phyloP scores from a whole-genome alignment of 345 rosid genomes.

The Pseudoturritis turrita region DNA sequence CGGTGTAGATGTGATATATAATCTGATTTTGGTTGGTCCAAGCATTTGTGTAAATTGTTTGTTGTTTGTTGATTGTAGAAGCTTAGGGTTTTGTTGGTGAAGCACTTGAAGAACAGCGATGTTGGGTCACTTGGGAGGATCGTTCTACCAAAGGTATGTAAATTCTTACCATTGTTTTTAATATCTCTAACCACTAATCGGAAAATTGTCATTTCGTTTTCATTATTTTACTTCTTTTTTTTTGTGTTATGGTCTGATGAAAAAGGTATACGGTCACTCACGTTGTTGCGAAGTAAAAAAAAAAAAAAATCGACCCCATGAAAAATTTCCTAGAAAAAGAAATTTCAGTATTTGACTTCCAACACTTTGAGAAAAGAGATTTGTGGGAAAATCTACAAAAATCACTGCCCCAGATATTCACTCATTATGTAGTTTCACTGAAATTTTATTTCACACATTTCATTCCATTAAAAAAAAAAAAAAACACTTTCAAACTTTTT shows the following conservation, averaged over 20 bases:
- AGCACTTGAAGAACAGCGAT: conserved; percentile 73
- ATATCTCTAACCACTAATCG: neutral
- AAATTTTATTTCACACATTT: neutral
- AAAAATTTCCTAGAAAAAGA: neutral
- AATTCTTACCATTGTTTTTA: conserved; percentile 13
- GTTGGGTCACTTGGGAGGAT: conserved; percentile 82
- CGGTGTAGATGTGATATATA: neutral
- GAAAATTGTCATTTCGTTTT: neutral
- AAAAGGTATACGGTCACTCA: neutral
- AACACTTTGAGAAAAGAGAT: neutral
- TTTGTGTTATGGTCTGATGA: neutral
- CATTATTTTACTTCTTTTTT: neutral
- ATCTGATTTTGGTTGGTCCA: neutral
- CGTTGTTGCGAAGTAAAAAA: neutral
- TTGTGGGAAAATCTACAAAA: neutral
- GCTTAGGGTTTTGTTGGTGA: conserved; percentile 53
- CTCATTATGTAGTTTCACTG: neutral
- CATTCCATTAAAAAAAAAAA: neutral
- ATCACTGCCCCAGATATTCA: neutral
- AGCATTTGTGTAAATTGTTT: neutral
- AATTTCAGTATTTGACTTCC: neutral
- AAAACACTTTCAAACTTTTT: no score
- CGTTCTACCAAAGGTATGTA: conserved; percentile 78
- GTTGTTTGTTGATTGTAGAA: conserved; percentile 37
- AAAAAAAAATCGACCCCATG: neutral